Evolutionary conservation across 2,329 filamentous ascomycete genomes (phyloP).

Genomic region (Trichophyton schoenleinii): DNA sequence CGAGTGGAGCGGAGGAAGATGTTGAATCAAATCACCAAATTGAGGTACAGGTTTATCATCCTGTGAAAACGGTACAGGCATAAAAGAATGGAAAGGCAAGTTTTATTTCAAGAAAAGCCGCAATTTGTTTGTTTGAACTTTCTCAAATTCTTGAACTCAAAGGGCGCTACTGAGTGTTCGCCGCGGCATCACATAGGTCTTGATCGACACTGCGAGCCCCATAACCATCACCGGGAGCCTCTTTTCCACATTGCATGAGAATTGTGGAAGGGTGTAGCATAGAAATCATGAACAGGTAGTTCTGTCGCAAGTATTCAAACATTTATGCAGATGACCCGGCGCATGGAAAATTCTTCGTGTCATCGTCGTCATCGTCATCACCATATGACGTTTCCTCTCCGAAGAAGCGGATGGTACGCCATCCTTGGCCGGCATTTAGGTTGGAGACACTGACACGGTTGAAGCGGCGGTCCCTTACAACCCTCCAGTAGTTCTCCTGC

Average conservation of each 20-base stretch:
- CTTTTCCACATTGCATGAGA: not conserved
- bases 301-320: not conserved
- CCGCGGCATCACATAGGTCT: not conserved
- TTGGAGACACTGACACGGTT: not conserved
- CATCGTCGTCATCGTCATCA: not conserved
- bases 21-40: not conserved
- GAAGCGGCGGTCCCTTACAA: slow-evolving; percentile 17
- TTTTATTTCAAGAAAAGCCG: not conserved
- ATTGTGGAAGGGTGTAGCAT: not conserved
- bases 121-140: not conserved
- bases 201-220: not conserved
- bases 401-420: not conserved
- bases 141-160: not conserved
- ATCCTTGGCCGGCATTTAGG: not conserved
- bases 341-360: not conserved
- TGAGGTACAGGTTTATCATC: not conserved
- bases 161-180: not conserved
- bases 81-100: not conserved
- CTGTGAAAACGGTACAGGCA: not conserved
- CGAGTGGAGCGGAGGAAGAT: not conserved
- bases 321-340: not conserved
- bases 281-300: not conserved
- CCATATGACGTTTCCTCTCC: not conserved
- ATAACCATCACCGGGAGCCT: not conserved
- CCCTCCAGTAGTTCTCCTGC: slow-evolving; percentile 15